Base-by-base conservation (phyloP, 805 yeast species). In the Yamadazyma phyllophila region DNA sequence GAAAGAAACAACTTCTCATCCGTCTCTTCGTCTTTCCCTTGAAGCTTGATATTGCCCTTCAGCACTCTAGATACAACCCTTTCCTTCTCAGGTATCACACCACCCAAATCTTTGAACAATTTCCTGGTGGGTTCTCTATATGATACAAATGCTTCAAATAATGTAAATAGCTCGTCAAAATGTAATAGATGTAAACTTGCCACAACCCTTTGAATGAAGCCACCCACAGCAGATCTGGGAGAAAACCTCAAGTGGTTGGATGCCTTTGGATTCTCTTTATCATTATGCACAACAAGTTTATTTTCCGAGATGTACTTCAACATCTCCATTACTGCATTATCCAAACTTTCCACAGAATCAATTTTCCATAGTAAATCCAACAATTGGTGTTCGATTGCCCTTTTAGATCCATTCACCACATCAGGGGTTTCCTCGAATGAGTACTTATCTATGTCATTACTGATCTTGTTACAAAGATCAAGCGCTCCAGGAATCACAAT, bases 271-370 rank as follows among this genome's bases (percentile, higher is more conserved):
- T 34, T 29, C 6, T 33, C 43, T 12, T 34, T 20, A 1, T 16
- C 39, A 36, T 36, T 15, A n/a, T 31, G 24, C 12, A 16, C 26
- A n/a, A 38, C 46, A 5, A 30, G 13, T 10, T 32, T 17, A 11
- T 13, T 35, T 4, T 44, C 36, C 10, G 34, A 24, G 12, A 44
- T 13, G 24, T 13, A 33, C 27, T 33, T 33, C 31, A 39, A 24
- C 36, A 39, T 33, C 12, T 42, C 41, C 35, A 47, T 17, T 2
- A 49, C 47, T 31, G 31, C 35, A 11, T 36, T 31, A 48, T 75
- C 74, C 32, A 82, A 62, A 2, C 63, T 61, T 48, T 82, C 85
- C 12, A 80, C 65, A 0, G 79, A 69, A 13, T 68, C 57, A 39
- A 82, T 61, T 0, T 61, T 55, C 83, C 85, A 80, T 1, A 79